Evolutionary conservation across 2,329 filamentous ascomycete species (phyloP).

Genomic region (Diaporthe citri): DNA sequence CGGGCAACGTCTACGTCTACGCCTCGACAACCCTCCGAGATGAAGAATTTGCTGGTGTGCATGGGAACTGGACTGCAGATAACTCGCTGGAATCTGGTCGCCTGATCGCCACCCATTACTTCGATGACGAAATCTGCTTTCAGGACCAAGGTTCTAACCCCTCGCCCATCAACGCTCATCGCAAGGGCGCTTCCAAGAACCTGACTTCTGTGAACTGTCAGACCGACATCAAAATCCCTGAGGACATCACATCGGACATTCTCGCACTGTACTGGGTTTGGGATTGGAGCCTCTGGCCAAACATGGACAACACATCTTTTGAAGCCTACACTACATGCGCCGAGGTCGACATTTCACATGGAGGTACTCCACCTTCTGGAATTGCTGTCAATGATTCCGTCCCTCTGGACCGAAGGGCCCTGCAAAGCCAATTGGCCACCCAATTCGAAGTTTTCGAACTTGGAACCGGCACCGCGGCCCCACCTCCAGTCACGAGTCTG

Average conservation of each 20-base stretch:
- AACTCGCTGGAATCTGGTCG: not conserved
- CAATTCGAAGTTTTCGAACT: slow-evolving; percentile 1
- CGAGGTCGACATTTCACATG: not conserved
- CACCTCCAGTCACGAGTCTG: not conserved
- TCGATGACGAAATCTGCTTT: not conserved
- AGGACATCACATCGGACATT: not conserved
- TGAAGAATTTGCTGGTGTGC: not conserved
- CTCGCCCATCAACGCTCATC: not conserved
- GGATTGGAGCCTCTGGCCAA: not conserved
- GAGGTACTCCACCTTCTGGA: not conserved
- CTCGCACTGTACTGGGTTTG: not conserved
- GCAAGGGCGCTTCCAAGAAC: not conserved
- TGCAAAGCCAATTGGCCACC: not conserved
- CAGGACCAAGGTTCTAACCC: not conserved
- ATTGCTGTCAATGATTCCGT: not conserved
- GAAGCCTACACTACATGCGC: not conserved
- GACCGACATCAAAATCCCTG: not conserved
- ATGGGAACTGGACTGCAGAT: not conserved
- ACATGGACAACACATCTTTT: not conserved
- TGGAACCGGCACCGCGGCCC: not conserved
- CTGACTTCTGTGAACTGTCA: not conserved
- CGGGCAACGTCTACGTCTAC: not conserved
- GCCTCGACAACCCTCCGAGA: not conserved
- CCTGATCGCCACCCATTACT: not conserved
- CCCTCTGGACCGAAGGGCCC: not conserved